phyloP scores from a whole-genome alignment of 768 basidiomycete species.

The Pisolithus microcarpus region DNA sequence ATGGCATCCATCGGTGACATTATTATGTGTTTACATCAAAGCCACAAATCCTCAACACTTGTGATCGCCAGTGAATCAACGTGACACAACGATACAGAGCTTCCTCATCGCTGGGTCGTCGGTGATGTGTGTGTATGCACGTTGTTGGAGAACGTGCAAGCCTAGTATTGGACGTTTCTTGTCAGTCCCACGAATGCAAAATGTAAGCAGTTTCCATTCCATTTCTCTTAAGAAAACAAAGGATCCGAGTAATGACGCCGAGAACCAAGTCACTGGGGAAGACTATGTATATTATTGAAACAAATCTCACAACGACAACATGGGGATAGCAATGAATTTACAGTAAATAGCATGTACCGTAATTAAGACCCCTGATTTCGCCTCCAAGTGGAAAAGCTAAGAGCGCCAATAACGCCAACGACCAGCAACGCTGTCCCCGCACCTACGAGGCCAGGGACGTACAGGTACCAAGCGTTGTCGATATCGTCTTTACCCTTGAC shows the following conservation, averaged over 20 bases:
- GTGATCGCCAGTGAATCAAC: no score
- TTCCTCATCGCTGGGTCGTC: neutral
- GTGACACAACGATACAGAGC: neutral
- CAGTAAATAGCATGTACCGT: neutral
- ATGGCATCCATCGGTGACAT: no score
- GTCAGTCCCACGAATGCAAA: neutral
- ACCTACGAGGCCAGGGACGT: conserved; percentile 71
- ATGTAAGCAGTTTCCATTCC: neutral
- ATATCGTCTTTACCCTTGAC: conserved; percentile 46
- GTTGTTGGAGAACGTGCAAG: no score
- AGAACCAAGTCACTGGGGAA: no score
- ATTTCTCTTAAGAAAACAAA: neutral
- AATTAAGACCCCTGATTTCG: conserved; percentile 54
- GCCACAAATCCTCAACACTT: no score
- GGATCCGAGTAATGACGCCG: neutral
- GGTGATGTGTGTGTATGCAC: no score
- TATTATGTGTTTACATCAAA: no score
- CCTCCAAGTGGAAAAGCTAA: conserved; percentile 67
- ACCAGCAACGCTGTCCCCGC: conserved; percentile 80
- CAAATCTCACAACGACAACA: no score
- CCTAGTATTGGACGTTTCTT: no score
- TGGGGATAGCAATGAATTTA: neutral
- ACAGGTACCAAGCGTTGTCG: conserved; percentile 73
- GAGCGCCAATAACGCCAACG: conserved; percentile 68
- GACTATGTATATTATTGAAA: no score